Percentiles rank a stretch among this genome's conserved stretches.
phyloP scores from a whole-genome alignment of 345 rosid species.

The Stellera chamaejasme region DNA sequence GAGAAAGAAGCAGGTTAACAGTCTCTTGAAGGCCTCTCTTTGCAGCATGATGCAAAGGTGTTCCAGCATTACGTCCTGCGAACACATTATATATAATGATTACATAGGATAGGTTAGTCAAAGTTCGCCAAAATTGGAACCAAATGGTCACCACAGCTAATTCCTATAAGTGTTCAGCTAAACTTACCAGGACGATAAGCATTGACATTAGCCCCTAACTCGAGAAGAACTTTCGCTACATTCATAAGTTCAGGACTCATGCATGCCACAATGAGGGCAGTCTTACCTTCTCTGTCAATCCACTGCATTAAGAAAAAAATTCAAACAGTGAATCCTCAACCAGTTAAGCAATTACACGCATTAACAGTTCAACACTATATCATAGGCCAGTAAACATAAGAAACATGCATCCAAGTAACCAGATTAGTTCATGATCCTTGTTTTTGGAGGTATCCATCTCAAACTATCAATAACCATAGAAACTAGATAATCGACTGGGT shows the following conservation, averaged over 20 bases:
- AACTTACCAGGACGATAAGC: slow-evolving; percentile 49
- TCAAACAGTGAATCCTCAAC: background rate
- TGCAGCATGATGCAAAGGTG: slow-evolving; percentile 53
- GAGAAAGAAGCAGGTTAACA: slow-evolving; percentile 38
- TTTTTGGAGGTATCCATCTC: too few species aligned
- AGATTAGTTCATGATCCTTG: too few species aligned
- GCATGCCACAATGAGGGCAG: slow-evolving; percentile 37
- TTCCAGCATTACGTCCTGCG: slow-evolving; percentile 42
- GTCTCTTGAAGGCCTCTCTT: slow-evolving; percentile 38
- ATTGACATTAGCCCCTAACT: slow-evolving; percentile 44
- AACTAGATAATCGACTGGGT: too few species aligned
- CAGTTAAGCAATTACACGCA: too few species aligned
- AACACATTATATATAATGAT: slow-evolving; percentile 2
- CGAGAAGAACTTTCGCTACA: slow-evolving; percentile 32
- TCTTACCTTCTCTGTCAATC: slow-evolving; percentile 40
- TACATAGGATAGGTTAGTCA: background rate
- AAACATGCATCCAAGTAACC: too few species aligned
- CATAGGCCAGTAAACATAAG: background rate
- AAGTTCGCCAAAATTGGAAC: background rate
- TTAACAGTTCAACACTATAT: too few species aligned
- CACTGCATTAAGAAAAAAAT: slow-evolving; percentile 22
- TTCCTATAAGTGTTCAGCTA: background rate
- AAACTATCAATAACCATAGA: too few species aligned
- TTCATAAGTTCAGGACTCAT: slow-evolving; percentile 27
- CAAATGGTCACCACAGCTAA: too few species aligned